Conservation (phyloP, 1,139 yeast genomes). For the Meyerozyma smithsonii region DNA sequence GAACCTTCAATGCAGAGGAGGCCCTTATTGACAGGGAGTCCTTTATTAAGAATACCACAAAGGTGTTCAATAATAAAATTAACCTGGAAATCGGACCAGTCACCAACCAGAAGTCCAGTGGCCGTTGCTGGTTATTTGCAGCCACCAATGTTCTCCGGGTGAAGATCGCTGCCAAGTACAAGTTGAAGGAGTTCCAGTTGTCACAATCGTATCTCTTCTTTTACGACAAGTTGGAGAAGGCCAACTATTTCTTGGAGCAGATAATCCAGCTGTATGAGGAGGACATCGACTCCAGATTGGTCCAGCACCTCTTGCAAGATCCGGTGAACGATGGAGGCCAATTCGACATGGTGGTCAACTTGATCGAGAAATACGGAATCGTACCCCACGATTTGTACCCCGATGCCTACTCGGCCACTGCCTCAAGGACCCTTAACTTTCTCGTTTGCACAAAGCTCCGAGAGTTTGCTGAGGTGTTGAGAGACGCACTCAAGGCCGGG, state of each 20-base stretch:
- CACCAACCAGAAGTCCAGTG: slow-evolving; percentile 15
- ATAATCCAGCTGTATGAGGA: slow-evolving; percentile 12
- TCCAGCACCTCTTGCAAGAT: slow-evolving; percentile 13
- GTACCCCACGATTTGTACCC: slow-evolving; percentile 14
- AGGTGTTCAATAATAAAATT: slow-evolving; percentile 11
- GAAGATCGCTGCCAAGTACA: slow-evolving; percentile 12
- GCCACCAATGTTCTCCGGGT: slow-evolving; percentile 15
- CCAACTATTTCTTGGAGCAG: slow-evolving; percentile 14
- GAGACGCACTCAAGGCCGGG: slow-evolving; percentile 6
- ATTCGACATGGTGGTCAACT: slow-evolving; percentile 16
- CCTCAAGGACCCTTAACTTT: slow-evolving; percentile 13
- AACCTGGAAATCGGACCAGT: slow-evolving; percentile 13
- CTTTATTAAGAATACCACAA: slow-evolving; percentile 8
- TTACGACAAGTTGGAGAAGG: slow-evolving; percentile 32
- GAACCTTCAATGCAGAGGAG: slow-evolving; percentile 15
- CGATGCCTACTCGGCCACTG: slow-evolving; percentile 14
- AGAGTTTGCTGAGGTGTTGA: slow-evolving; percentile 15
- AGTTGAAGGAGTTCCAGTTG: slow-evolving; percentile 16
- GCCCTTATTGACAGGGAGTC: slow-evolving; percentile 11
- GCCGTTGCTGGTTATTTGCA: slow-evolving; percentile 18
- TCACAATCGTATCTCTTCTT: slow-evolving; percentile 26
- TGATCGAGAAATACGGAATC: slow-evolving; percentile 17
- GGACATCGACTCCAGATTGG: slow-evolving; percentile 12
- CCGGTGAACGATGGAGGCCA: slow-evolving; percentile 18
- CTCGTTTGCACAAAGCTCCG: slow-evolving; percentile 15